Percentiles rank a stretch among this genome's conserved stretches.
phyloP scores from a whole-genome alignment of 2,329 filamentous ascomycete species.

The Ambrosiella xylebori region DNA sequence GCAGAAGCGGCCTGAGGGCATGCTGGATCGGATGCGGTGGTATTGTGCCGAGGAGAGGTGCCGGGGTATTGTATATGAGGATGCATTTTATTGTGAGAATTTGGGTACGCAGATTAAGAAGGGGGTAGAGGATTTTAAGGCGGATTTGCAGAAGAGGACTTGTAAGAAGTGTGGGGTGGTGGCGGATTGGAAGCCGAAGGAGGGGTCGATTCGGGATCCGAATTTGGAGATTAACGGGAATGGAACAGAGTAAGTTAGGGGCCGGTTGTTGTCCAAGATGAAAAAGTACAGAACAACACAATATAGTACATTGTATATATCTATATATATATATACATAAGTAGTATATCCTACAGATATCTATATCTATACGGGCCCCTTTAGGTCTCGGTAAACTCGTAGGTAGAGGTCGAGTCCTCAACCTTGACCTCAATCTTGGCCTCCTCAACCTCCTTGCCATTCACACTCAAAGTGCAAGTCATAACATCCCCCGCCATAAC shows the following conservation, averaged over 20 bases:
- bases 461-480: constrained; percentile 62
- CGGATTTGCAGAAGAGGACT: constrained; percentile 46
- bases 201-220: constrained; percentile 41
- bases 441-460: constrained; percentile 69
- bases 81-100: constrained; percentile 72
- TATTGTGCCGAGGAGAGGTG: constrained; percentile 54
- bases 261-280: not conserved
- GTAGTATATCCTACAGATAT: not conserved
- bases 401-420: constrained; percentile 59
- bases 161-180: constrained; percentile 63
- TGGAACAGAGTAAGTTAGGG: not conserved
- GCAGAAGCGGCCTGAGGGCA: constrained; percentile 54
- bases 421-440: constrained; percentile 70
- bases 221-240: constrained; percentile 26
- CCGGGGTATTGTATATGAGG: constrained; percentile 62
- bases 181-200: constrained; percentile 51
- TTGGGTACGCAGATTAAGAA: constrained; percentile 88
- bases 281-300: not conserved
- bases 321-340: constrained; percentile 1
- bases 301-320: not conserved
- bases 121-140: constrained; percentile 68
- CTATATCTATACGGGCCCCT: not conserved
- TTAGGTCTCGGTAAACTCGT: constrained; percentile 60
- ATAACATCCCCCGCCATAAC: constrained; percentile 78
- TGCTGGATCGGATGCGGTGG: constrained; percentile 71